These are phyloP conservation scores for Helicostylum pulchrum DNA, from an alignment of 192 early-diverging fungal species.

Conservation along the genomic window DNA sequence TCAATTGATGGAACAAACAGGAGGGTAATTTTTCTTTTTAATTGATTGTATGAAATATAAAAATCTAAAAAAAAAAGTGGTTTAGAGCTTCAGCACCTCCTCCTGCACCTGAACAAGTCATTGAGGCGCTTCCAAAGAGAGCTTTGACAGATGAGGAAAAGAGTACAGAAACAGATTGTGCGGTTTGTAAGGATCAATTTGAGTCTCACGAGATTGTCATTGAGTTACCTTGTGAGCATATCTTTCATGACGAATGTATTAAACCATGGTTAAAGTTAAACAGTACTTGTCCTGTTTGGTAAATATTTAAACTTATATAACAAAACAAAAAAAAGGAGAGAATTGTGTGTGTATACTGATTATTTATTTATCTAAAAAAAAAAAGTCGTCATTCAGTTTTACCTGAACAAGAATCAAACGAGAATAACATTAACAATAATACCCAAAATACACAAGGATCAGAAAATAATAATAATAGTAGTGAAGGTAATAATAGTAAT, in stretches of 20 bases:
- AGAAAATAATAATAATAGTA: background rate
- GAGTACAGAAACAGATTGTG: slow-evolving; percentile 66
- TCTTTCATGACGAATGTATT: slow-evolving; percentile 88
- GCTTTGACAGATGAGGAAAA: slow-evolving; percentile 50
- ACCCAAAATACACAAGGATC: background rate
- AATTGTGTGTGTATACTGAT: background rate
- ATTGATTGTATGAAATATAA: too few relatives aligned
- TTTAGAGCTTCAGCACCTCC: slow-evolving; percentile 70
- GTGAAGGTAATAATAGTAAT: background rate
- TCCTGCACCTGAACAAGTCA: slow-evolving; percentile 74
- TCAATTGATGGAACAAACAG: slow-evolving; percentile 74
- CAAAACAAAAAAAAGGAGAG: background rate
- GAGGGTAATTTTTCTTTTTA: slow-evolving; percentile 40
- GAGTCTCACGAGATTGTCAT: slow-evolving; percentile 59
- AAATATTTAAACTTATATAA: too few relatives aligned
- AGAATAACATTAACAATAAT: background rate
- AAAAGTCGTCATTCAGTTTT: slow-evolving; percentile 21
- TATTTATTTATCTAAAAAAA: background rate
- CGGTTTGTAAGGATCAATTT: slow-evolving; percentile 92
- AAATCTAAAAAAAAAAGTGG: background rate
- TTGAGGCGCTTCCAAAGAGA: slow-evolving; percentile 59
- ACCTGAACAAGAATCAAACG: slow-evolving; percentile 11
- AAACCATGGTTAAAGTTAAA: slow-evolving; percentile 92
- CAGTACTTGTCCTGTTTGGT: slow-evolving; percentile 91
- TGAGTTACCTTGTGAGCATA: slow-evolving; percentile 79